Evolutionary conservation across 768 basidiomycete genomes (phyloP).

Genomic region (Trametes maxima): DNA sequence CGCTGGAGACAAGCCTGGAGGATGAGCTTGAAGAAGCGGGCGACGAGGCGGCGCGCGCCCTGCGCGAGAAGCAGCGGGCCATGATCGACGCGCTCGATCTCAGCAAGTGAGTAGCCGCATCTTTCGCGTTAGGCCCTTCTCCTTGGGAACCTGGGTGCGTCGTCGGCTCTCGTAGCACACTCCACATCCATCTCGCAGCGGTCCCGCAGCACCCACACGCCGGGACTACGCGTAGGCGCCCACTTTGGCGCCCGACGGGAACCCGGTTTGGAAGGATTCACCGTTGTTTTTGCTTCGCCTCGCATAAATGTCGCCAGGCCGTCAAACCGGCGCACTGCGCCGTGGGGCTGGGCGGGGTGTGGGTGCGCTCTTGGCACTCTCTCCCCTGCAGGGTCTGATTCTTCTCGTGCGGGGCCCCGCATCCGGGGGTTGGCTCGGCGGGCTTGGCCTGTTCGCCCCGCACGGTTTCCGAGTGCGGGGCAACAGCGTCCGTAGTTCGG

Average conservation of each 20-base stretch:
- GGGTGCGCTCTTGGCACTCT: not conserved
- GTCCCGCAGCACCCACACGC: no score
- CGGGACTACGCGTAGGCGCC: no score
- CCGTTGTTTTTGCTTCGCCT: no score
- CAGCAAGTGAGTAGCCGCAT: conserved; percentile 65
- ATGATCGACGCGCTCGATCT: conserved; percentile 89
- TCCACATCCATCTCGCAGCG: no score
- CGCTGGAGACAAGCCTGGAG: conserved; percentile 35
- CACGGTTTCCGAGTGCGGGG: not conserved
- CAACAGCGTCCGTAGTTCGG: no score
- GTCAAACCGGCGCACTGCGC: no score
- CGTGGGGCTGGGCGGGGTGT: not conserved
- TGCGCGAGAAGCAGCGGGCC: conserved; percentile 76
- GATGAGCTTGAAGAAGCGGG: conserved; percentile 61
- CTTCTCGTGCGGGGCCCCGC: conserved; percentile 8
- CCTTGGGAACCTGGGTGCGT: not conserved
- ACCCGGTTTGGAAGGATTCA: not conserved
- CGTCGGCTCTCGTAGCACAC: no score
- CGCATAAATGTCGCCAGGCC: no score
- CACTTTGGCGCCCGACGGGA: not conserved
- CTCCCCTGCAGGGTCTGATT: not conserved
- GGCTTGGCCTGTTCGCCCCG: not conserved
- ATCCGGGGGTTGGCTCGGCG: conserved; percentile 4
- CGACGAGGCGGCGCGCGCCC: conserved; percentile 54
- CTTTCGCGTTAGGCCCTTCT: not conserved